phyloP scores from a whole-genome alignment of 1,284 basidiomycete species.

The Fomes fomentarius region DNA sequence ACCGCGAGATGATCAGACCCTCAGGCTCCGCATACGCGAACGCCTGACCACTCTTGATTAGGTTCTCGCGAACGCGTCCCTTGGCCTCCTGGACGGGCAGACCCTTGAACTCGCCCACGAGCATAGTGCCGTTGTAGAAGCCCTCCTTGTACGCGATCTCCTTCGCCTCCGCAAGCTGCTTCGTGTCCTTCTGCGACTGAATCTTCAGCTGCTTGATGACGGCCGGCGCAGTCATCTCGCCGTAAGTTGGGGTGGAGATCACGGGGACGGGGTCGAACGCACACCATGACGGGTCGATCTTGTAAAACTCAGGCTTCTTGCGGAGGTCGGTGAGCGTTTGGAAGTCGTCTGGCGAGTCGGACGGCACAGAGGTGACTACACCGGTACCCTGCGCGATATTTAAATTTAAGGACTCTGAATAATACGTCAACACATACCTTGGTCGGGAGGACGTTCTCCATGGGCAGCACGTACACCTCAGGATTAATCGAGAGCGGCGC shows the following conservation, averaged over 20 bases:
- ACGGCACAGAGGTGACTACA: constrained; percentile 97
- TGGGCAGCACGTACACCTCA: constrained; percentile 95
- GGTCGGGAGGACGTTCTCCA: constrained; percentile 95
- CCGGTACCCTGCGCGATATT: constrained; percentile 78
- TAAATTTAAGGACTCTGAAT: not conserved
- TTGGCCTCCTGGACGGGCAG: constrained; percentile 90
- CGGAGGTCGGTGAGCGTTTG: constrained; percentile 90
- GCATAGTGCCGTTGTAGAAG: constrained; percentile 93
- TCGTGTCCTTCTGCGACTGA: constrained; percentile 92
- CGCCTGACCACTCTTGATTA: constrained; percentile 82
- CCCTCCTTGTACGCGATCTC: constrained; percentile 99
- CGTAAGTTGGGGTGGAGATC: constrained; percentile 88
- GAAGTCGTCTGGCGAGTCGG: constrained; percentile 98
- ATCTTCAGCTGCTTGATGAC: constrained; percentile 93
- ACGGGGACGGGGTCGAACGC: constrained; percentile 88
- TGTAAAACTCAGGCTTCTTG: constrained; percentile 98
- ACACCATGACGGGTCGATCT: constrained; percentile 91
- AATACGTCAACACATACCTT: constrained; percentile 56
- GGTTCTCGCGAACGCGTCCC: constrained; percentile 81
- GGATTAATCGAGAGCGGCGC: constrained; percentile 86
- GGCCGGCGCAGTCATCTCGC: constrained; percentile 89
- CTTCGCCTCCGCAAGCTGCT: constrained; percentile 95
- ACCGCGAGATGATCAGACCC: constrained; percentile 87
- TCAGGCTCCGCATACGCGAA: constrained; percentile 97
- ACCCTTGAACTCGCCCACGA: constrained; percentile 89